These are phyloP conservation scores for Solanum chmielewskii DNA, from an alignment of 257 asterid genomes.

Conservation along the genomic window DNA sequence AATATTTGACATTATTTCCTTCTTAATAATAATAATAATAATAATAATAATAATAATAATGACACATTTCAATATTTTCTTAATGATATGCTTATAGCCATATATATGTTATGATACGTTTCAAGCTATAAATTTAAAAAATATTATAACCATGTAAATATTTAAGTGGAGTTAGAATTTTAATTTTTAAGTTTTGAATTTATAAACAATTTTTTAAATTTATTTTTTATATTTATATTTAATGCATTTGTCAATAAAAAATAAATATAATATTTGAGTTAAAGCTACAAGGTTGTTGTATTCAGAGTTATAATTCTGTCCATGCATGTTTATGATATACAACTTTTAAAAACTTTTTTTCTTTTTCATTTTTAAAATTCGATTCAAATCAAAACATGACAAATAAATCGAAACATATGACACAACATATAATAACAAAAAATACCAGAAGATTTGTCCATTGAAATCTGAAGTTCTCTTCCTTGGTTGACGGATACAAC, in stretches of 20 bases:
- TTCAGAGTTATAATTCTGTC: not conserved
- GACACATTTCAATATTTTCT: not conserved
- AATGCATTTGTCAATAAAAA: not conserved
- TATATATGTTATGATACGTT: not conserved
- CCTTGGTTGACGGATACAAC: slow-evolving; percentile 20
- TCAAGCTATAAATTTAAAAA: not conserved
- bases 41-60: not conserved
- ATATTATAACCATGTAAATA: not conserved
- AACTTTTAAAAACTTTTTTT: not conserved
- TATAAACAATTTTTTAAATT: not conserved
- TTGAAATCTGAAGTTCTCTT: slow-evolving; percentile 34
- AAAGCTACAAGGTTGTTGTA: not conserved
- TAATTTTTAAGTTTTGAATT: not conserved
- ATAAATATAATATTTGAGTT: not conserved
- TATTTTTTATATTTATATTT: not conserved
- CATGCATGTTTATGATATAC: not conserved
- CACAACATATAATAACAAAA: not conserved
- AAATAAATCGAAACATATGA: not conserved
- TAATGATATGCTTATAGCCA: not conserved
- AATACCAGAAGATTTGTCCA: slow-evolving; percentile 47
- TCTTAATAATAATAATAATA: not conserved
- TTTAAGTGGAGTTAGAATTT: not conserved
- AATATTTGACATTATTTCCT: not conserved
- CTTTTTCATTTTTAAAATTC: not conserved
- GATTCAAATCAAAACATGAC: not conserved